phyloP scores from a whole-genome alignment of 345 rosid species.

The Arabis hirsuta region DNA sequence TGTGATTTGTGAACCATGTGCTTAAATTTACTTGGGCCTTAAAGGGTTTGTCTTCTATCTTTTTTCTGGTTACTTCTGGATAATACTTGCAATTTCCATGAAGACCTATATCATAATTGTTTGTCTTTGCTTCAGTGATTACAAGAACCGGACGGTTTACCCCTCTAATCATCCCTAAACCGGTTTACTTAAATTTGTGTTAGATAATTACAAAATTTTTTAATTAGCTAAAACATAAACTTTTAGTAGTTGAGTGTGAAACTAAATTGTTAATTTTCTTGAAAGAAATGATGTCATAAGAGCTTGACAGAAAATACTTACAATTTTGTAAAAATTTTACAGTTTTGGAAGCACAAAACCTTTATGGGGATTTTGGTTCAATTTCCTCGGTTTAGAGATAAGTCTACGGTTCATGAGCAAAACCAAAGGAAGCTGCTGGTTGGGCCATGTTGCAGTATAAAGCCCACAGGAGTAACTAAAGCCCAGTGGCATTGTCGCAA shows the following conservation, averaged over 20 bases:
- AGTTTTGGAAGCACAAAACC: not conserved
- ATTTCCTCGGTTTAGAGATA: not conserved
- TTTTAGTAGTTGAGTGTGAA: not conserved
- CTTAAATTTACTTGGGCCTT: not conserved
- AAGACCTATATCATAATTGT: not conserved
- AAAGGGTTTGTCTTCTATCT: not conserved
- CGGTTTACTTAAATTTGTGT: not conserved
- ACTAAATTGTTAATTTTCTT: constrained; percentile 2
- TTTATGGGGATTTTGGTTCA: not conserved
- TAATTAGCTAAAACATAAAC: not conserved
- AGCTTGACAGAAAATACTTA: not conserved
- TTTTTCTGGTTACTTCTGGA: constrained; percentile 11
- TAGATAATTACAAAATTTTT: too few species aligned
- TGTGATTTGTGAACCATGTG: not conserved
- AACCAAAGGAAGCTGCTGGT: not conserved
- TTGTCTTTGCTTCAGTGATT: not conserved
- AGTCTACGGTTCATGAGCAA: not conserved
- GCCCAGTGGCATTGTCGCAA: not conserved
- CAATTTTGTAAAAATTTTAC: not conserved
- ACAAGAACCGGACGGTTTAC: not conserved
- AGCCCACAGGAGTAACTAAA: constrained; percentile 7
- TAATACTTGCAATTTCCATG: constrained; percentile 16
- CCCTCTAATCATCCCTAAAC: not conserved
- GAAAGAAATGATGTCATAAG: constrained; percentile 8
- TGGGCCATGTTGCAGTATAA: constrained; percentile 13